Conservation (phyloP, 176 grass and related monocot species). For the Ananas comosus region DNA sequence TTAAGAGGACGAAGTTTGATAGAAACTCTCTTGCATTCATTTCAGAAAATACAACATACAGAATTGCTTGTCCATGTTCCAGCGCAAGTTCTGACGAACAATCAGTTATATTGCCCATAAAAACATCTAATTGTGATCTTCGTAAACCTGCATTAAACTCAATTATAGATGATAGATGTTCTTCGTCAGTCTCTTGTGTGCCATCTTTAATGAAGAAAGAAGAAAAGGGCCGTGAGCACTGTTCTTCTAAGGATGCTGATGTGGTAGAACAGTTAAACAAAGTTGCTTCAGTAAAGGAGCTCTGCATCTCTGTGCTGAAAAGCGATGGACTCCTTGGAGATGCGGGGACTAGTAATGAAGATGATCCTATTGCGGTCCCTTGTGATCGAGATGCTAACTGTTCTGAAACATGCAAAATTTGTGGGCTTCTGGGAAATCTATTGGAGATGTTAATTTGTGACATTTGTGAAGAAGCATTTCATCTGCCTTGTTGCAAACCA, state of each 20-base stretch:
- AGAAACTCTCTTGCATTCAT: constrained; percentile 16
- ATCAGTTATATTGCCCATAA: constrained; percentile 13
- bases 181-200: constrained; percentile 20
- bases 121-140: not conserved
- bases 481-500: constrained; percentile 48
- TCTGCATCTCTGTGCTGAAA: constrained; percentile 56
- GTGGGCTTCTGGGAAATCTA: constrained; percentile 36
- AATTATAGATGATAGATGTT: constrained; percentile 17
- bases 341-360: constrained; percentile 17
- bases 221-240: constrained; percentile 24
- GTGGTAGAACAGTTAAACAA: constrained; percentile 22
- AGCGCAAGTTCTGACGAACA: constrained; percentile 16
- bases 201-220: constrained; percentile 19
- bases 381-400: constrained; percentile 19
- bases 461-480: constrained; percentile 64
- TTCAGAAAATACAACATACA: constrained; percentile 5
- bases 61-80: not conserved
- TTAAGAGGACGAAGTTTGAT: constrained; percentile 45
- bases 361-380: constrained; percentile 1
- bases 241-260: constrained; percentile 30
- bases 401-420: constrained; percentile 49
- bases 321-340: constrained; percentile 23
- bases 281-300: constrained; percentile 27
- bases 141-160: constrained; percentile 12
- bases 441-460: constrained; percentile 76